Evolutionary conservation across 257 asterid genomes (phyloP).

Genomic region (Cynanchum wilfordii): DNA sequence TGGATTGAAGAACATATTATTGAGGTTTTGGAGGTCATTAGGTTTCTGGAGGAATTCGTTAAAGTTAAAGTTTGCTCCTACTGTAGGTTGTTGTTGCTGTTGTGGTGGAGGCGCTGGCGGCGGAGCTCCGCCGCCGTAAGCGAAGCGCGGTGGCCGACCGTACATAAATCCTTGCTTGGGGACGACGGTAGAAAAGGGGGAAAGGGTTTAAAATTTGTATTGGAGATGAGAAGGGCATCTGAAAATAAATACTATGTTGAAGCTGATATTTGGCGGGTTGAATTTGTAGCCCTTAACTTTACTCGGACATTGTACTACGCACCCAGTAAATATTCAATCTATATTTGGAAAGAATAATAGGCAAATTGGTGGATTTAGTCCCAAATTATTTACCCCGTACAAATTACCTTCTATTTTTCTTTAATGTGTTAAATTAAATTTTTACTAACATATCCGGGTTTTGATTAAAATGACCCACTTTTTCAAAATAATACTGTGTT

Average conservation of each 20-base stretch:
- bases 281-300: neutral
- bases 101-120: conserved; percentile 10
- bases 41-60: conserved; percentile 45
- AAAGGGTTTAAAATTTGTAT: neutral
- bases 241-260: neutral
- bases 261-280: neutral
- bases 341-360: too few species aligned
- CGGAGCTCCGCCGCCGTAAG: conserved; percentile 10
- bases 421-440: too few species aligned
- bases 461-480: too few species aligned
- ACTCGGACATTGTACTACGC: neutral
- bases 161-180: neutral
- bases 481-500: too few species aligned
- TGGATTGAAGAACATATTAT: conserved; percentile 15
- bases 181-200: neutral
- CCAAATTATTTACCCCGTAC: too few species aligned
- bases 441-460: too few species aligned
- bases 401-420: too few species aligned
- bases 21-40: conserved; percentile 20
- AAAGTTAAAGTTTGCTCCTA: conserved; percentile 24
- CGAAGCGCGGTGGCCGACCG: neutral
- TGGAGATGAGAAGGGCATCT: neutral
- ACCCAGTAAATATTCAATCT: neutral
- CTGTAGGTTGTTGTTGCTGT: conserved; percentile 22
- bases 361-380: too few species aligned